Evolutionary conservation across 2,329 filamentous ascomycete species (phyloP), one percentile per base, ranked within the genome.

Genomic region (Neofusicoccum cordaticola): DNA sequence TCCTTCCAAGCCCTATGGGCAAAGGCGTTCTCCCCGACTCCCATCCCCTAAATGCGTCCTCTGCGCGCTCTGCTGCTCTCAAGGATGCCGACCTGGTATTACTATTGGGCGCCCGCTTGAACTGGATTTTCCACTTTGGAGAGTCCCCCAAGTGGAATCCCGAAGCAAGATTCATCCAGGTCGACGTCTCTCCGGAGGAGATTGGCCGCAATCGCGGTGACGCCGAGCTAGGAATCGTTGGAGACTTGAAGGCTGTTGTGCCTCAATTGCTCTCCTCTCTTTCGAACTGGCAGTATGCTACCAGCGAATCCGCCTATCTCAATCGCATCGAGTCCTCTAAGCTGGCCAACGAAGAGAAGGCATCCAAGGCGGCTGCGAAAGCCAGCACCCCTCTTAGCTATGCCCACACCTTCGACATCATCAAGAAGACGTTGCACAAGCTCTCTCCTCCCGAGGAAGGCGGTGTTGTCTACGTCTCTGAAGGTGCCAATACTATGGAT

Each of bases 401-500:
- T 68, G 79, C 81, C 39, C 79, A 79, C 56, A 81, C 80, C 2
- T 86, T 85, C 70, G 77, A 82, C 53, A 74, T 84, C 53, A 84
- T 87, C 69, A 85, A 82, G 67, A 70, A 74, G 2, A 79, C 79
- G 2, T 74, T 87, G 8, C 79, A 85, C 67, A 69, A 67, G 3
- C 69, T 83, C 35, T 83, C 78, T 0, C 81, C 77, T 12, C 78
- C 78, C 1, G 75, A 78, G 45, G 72, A 82, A 12, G 83, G 81
- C 22, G 73, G 78, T 48, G 79, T 86, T 27, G 81, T 86, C 22
- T 86, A 86, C 66, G 76, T 86, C 41, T 84, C 83, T 1, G 84
- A 87, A 74, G 84, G 85, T 6, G 83, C 85, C 8, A 86, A 86
- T 69, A 85, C 84, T 6, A 87, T 86, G 85, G 85, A 87, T 68